phyloP scores from a whole-genome alignment of 2,329 filamentous ascomycete species.

The Ceratocystis colombiana region DNA sequence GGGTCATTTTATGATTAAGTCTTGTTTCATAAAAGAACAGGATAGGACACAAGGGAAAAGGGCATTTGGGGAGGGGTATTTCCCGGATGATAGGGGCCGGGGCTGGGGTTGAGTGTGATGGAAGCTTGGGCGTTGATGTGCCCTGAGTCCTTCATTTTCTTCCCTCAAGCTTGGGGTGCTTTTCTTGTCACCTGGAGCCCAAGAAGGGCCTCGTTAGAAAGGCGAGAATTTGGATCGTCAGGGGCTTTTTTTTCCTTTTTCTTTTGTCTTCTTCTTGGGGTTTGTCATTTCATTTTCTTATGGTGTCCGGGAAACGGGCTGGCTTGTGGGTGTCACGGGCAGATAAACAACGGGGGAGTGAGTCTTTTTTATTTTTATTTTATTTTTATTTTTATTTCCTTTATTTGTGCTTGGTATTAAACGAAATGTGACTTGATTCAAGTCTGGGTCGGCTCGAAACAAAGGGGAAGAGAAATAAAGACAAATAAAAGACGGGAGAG shows the following conservation, averaged over 20 bases:
- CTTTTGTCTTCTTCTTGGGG: neutral
- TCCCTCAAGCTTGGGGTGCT: too few relatives aligned
- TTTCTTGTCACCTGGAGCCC: neutral
- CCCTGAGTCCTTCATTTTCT: neutral
- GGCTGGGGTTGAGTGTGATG: neutral
- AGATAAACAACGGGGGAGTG: neutral
- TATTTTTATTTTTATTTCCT: neutral
- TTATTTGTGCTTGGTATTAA: neutral
- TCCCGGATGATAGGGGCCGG: neutral
- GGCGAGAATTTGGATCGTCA: neutral
- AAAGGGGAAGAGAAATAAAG: too few relatives aligned
- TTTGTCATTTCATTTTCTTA: neutral
- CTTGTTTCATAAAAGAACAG: neutral
- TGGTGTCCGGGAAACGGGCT: neutral
- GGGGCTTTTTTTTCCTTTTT: neutral
- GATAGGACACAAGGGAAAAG: neutral
- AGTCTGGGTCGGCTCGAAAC: too few relatives aligned
- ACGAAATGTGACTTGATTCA: neutral
- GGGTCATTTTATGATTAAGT: neutral
- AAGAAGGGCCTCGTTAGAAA: neutral
- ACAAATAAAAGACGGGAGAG: neutral
- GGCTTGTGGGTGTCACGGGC: neutral
- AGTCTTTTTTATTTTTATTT: neutral
- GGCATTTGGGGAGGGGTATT: neutral
- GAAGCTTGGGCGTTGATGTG: neutral